Evolutionary conservation across 768 basidiomycete genomes (phyloP).

Genomic region (Tricholoma sp.): DNA sequence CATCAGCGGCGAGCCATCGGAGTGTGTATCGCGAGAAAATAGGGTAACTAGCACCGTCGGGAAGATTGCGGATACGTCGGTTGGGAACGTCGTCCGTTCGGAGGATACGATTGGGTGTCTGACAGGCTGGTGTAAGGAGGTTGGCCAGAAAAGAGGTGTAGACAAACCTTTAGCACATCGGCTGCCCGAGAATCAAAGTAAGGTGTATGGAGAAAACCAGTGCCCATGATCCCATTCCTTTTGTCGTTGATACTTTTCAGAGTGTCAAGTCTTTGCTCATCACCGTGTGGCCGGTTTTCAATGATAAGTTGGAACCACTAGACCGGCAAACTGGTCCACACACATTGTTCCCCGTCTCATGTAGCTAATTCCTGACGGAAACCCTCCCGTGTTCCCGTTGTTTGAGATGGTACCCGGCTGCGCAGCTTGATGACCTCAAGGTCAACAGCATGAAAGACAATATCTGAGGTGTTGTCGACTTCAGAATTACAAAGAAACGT

Average conservation of each 20-base stretch:
- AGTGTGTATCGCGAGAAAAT: constrained; percentile 1
- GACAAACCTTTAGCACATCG: not conserved
- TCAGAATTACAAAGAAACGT: too few species aligned
- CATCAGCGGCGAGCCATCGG: constrained; percentile 3
- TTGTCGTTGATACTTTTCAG: constrained; percentile 5
- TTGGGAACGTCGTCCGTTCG: too few species aligned
- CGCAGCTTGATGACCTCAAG: too few species aligned
- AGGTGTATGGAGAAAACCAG: not conserved
- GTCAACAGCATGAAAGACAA: too few species aligned
- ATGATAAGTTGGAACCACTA: not conserved
- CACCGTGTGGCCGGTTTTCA: too few species aligned
- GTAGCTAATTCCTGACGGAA: too few species aligned
- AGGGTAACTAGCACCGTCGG: not conserved
- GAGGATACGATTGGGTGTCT: constrained; percentile 7
- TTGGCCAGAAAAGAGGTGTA: not conserved
- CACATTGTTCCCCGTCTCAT: too few species aligned
- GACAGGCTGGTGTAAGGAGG: not conserved
- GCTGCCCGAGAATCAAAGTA: not conserved
- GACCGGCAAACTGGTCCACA: too few species aligned
- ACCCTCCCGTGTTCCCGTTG: too few species aligned
- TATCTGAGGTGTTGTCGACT: too few species aligned
- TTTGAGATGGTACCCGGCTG: too few species aligned
- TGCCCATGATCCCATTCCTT: constrained; percentile 3
- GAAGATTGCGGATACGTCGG: not conserved
- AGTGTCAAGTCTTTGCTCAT: too few species aligned